These are phyloP conservation scores for Chenopodium quinoa DNA, from an alignment of 148 eudicot species.

Conservation along the genomic window DNA sequence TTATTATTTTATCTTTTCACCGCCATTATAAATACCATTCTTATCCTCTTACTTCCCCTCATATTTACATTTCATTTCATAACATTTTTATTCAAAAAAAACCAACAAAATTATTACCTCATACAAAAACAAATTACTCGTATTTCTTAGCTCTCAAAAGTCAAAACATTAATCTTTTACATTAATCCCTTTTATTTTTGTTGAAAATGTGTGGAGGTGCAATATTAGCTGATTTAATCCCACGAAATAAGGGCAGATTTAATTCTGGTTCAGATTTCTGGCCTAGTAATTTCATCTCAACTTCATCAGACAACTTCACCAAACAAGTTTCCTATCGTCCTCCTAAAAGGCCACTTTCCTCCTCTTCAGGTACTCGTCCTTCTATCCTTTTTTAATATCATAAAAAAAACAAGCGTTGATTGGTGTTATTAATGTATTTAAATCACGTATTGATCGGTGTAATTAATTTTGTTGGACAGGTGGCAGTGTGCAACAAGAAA, in stretches of 20 bases:
- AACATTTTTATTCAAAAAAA: no score
- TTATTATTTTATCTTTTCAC: neutral
- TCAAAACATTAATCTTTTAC: neutral
- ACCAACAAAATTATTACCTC: neutral
- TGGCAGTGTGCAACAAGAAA: constrained; percentile 26
- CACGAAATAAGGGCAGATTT: constrained; percentile 31
- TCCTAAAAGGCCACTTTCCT: constrained; percentile 31
- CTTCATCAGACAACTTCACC: neutral
- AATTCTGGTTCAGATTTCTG: constrained; percentile 45
- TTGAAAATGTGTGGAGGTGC: constrained; percentile 83
- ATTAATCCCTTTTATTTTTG: neutral
- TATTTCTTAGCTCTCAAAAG: no score
- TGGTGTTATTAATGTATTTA: constrained; percentile 9
- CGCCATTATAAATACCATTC: neutral
- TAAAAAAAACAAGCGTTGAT: no score
- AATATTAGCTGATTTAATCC: constrained; percentile 48
- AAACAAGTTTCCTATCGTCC: constrained; percentile 16
- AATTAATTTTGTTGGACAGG: constrained; percentile 37
- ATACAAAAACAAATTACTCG: neutral
- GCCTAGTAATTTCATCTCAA: constrained; percentile 32
- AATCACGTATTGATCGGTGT: constrained; percentile 10
- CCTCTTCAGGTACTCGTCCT: constrained; percentile 25
- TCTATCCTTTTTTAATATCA: neutral
- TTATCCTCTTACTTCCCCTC: neutral
- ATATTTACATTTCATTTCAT: neutral